Evolutionary conservation across 176 grass and related monocot genomes (phyloP).

Genomic region (Hsuehochloa calcarea): DNA sequence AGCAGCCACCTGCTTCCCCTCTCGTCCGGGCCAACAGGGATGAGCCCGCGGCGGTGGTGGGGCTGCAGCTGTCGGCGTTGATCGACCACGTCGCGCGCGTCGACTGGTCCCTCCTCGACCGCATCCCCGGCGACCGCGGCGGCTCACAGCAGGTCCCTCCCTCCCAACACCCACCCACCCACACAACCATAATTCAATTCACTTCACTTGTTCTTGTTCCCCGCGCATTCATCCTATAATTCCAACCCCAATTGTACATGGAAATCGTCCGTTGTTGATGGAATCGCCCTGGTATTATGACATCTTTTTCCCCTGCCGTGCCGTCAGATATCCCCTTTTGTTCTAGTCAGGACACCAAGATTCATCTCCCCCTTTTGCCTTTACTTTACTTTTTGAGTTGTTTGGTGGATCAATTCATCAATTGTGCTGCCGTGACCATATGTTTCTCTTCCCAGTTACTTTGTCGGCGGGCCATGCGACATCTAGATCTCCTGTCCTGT

Average conservation of each 20-base stretch:
- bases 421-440: neutral
- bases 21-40: neutral
- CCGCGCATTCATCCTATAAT: neutral
- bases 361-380: neutral
- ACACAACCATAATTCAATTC: neutral
- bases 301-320: neutral
- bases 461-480: constrained; percentile 13
- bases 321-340: neutral
- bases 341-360: neutral
- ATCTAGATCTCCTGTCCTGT: neutral
- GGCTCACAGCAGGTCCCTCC: constrained; percentile 69
- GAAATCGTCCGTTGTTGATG: neutral
- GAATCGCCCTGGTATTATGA: neutral
- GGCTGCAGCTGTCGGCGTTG: constrained; percentile 78
- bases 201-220: neutral
- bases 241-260: neutral
- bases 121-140: constrained; percentile 75
- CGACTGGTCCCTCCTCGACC: constrained; percentile 73
- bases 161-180: neutral
- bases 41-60: constrained; percentile 37
- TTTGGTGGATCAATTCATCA: neutral
- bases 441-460: neutral
- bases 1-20: neutral
- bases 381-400: neutral
- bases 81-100: constrained; percentile 84